phyloP scores from a whole-genome alignment of 2,329 filamentous ascomycete genomes.

The Exophiala oligosperma region DNA sequence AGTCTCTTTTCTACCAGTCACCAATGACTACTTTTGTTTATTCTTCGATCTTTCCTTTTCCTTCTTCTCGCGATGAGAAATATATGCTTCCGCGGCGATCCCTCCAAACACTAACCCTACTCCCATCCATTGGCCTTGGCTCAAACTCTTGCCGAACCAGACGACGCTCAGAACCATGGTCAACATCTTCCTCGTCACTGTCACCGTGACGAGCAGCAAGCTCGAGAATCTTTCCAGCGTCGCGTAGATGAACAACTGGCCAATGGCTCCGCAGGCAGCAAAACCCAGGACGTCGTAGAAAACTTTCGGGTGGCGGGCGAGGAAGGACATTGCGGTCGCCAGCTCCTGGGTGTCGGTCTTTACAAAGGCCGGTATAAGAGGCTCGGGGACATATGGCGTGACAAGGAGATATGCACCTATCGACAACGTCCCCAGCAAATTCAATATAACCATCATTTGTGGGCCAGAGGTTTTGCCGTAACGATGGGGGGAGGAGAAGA shows the following conservation, averaged over 20 bases:
- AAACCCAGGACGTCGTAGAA: conserved; percentile 89
- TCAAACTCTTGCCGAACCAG: conserved; percentile 87
- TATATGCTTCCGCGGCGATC: conserved; percentile 84
- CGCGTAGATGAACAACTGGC: conserved; percentile 97
- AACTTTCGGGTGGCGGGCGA: conserved; percentile 75
- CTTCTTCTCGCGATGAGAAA: conserved; percentile 79
- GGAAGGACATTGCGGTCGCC: conserved; percentile 74
- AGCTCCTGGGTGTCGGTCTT: conserved; percentile 69
- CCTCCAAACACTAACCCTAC: conserved; percentile 92
- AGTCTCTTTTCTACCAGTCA: neutral
- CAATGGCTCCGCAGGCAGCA: conserved; percentile 83
- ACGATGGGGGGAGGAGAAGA: conserved; percentile 64
- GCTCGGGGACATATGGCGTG: conserved; percentile 75
- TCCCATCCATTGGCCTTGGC: conserved; percentile 88
- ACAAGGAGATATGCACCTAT: conserved; percentile 75
- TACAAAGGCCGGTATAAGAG: conserved; percentile 65
- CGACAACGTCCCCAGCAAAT: conserved; percentile 77
- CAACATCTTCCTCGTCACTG: conserved; percentile 97
- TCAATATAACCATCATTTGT: conserved; percentile 99
- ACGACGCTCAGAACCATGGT: conserved; percentile 97
- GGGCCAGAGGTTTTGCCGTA: conserved; percentile 83
- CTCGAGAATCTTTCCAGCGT: conserved; percentile 91
- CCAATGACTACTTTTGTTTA: neutral
- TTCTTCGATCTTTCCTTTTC: conserved; percentile 64
- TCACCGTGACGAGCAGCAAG: conserved; percentile 90